Evolutionary conservation across 2,329 filamentous ascomycete genomes (phyloP), one percentile per base, ranked within the genome.

Genomic region (Penicillium sp.): DNA sequence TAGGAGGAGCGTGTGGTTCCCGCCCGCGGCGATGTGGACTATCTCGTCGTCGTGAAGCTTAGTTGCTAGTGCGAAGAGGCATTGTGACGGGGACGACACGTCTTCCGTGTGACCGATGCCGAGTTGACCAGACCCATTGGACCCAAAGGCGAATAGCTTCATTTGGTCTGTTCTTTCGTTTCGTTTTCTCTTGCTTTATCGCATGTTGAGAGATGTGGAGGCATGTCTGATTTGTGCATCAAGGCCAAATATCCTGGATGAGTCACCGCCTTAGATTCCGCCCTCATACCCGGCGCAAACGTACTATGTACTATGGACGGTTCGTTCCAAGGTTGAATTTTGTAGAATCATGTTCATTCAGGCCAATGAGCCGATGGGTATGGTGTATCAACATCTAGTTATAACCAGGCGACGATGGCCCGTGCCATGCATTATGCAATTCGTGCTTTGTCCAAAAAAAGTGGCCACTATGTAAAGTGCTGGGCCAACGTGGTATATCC

Each of bases 1-100:
- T 8, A 89, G 70, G 7, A 94, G 62, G 3, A 96, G 68, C 0
- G 88, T 94, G 63, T 96, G 91, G 58, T 96, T 96, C 1, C 90
- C 90, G 3, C 91, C 91, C 6, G 87, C 75, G 30, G 60, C 67
- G 17, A 83, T 71, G 10, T 59, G 53, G 10, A 38, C 30, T n/a
- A 64, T 48, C 5, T 48, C 35, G 9, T 39, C 48, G 13, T 36
- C 35, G n/a, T 33, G 33, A 29, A 42, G n/a, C 14, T 31, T 16
- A 25, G 25, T 16, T 15, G 31, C 11, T 15, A 37, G 14, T 3
- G 69, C 63, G 61, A 87, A 84, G n/a, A 76, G 53, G 48, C 79
- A 81, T 47, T 69, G 72, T 47, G 82, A 79, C 2, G 84, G 83
- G 0, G 78, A 70, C 1, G 82, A 83, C 33, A 86, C 79, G 55